These are phyloP conservation scores for Rhizopogon sp. DNA, from an alignment of 768 basidiomycete species.

Conservation along the genomic window DNA sequence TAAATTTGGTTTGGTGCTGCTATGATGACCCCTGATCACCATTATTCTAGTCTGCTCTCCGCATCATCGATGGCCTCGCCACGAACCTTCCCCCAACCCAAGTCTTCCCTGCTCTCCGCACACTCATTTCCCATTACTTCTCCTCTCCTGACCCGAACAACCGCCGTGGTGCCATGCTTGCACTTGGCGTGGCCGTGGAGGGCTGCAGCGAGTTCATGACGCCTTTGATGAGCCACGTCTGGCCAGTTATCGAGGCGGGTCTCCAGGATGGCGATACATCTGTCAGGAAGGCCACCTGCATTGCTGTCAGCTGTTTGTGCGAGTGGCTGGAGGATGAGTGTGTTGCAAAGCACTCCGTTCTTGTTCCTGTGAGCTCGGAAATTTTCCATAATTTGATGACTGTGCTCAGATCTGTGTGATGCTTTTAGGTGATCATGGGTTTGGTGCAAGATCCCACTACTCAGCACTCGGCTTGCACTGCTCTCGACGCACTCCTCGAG, in stretches of 20 bases:
- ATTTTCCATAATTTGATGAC: neutral
- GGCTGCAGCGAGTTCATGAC: constrained; percentile 98
- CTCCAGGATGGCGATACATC: constrained; percentile 77
- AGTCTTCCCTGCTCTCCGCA: constrained; percentile 90
- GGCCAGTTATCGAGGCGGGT: constrained; percentile 91
- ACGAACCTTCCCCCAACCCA: constrained; percentile 91
- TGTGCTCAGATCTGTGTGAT: neutral
- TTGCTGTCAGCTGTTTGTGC: constrained; percentile 92
- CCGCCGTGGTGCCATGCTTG: constrained; percentile 91
- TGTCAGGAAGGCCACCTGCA: constrained; percentile 94
- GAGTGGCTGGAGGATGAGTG: constrained; percentile 98
- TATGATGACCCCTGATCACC: constrained; percentile 5
- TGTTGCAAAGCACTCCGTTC: constrained; percentile 69
- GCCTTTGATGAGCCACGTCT: constrained; percentile 84
- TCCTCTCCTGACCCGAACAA: constrained; percentile 68
- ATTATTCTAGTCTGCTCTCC: constrained; percentile 72
- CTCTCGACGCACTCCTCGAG: constrained; percentile 94
- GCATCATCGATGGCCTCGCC: constrained; percentile 89
- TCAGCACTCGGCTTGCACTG: constrained; percentile 92
- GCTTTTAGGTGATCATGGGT: constrained; percentile 74
- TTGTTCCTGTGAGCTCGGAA: constrained; percentile 67
- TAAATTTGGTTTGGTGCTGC: neutral
- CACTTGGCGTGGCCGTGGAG: constrained; percentile 93
- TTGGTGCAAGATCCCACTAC: constrained; percentile 84
- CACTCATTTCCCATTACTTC: constrained; percentile 82